Conservation (phyloP, 2,329 filamentous ascomycete species). For the Colletotrichum cordylinicola region DNA sequence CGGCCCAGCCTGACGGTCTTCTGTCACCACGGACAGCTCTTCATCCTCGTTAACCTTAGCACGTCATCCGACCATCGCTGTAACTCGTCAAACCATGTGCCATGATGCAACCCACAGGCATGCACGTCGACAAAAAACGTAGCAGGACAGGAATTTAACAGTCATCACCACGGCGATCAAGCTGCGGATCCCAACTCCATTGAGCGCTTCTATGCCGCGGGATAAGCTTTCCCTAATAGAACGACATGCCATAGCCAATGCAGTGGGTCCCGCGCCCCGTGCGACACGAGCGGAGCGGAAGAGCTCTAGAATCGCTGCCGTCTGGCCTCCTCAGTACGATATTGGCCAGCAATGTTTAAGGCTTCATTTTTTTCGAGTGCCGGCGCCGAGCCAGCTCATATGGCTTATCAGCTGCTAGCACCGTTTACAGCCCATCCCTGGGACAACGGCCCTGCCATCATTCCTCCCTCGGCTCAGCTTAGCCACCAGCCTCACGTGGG, state of each 20-base stretch:
- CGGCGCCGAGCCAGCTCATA: neutral
- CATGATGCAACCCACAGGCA: neutral
- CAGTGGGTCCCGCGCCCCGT: neutral
- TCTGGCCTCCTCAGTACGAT: neutral
- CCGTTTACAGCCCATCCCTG: neutral
- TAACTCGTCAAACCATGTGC: neutral
- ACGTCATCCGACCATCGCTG: neutral
- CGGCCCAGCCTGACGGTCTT: neutral
- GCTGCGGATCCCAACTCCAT: neutral
- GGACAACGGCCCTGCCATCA: neutral
- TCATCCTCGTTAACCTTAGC: neutral
- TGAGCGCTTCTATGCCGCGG: neutral
- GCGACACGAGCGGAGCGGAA: neutral
- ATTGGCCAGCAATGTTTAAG: neutral
- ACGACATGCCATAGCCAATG: neutral
- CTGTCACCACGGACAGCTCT: neutral
- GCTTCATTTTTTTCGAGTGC: neutral
- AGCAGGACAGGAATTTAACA: neutral
- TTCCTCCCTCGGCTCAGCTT: neutral
- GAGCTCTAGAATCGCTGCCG: neutral
- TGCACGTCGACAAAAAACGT: neutral
- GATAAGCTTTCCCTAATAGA: neutral
- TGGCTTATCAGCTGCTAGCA: neutral
- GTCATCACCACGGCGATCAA: neutral
- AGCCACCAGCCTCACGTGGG: neutral